phyloP scores from a whole-genome alignment of 305 asterid genomes.

The Fraxinus dipetala region DNA sequence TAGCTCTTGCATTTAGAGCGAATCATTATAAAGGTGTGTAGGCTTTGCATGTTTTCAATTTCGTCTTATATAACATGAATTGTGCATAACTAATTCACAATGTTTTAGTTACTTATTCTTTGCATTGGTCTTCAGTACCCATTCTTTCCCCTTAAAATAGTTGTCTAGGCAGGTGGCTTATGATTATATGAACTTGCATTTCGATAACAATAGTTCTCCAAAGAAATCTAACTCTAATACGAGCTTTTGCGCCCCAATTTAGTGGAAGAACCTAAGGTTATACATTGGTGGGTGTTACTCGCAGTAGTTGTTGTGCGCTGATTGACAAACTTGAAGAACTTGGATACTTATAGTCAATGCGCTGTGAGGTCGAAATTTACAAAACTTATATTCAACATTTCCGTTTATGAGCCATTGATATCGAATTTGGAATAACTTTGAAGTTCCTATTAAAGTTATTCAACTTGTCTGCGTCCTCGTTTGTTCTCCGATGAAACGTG shows the following conservation, averaged over 20 bases:
- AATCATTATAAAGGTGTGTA: not conserved
- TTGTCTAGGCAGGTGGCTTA: not conserved
- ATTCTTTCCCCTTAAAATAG: not conserved
- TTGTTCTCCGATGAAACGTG: not conserved
- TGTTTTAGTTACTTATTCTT: not conserved
- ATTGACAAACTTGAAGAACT: conserved; percentile 7
- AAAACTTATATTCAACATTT: not conserved
- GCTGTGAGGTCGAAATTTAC: not conserved
- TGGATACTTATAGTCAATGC: not conserved
- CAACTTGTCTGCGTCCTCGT: not conserved
- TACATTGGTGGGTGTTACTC: not conserved
- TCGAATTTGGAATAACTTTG: not conserved
- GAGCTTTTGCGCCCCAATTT: not conserved
- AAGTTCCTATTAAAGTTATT: not conserved
- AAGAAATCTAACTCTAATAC: not conserved
- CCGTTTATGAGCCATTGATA: not conserved
- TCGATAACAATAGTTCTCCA: not conserved
- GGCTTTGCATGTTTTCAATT: not conserved
- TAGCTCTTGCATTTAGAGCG: not conserved
- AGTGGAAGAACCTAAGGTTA: not conserved
- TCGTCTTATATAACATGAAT: not conserved
- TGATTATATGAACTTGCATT: not conserved
- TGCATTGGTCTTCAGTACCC: not conserved
- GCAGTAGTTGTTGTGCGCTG: not conserved
- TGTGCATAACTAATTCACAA: not conserved